Evolutionary conservation across 306 rosid genomes (phyloP).

Genomic region (Trifolium fragiferum): DNA sequence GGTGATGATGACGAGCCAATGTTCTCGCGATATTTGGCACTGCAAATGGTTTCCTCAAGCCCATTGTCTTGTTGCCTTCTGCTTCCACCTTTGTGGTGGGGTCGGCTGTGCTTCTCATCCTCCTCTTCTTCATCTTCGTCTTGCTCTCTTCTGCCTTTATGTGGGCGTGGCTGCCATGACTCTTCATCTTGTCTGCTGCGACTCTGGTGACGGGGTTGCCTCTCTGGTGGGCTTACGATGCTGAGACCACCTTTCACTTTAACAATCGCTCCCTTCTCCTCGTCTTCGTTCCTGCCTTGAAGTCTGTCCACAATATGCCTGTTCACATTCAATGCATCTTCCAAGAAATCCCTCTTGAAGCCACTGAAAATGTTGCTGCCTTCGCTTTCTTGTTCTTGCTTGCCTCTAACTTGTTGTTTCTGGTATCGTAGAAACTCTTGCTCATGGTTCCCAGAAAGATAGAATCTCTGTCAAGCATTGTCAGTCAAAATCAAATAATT

Average conservation of each 20-base stretch:
- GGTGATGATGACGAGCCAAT: constrained; percentile 50
- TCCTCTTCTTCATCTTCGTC: neutral
- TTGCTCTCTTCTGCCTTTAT: neutral
- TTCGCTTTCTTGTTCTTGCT: constrained; percentile 4
- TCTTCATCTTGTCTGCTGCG: neutral
- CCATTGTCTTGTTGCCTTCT: constrained; percentile 31
- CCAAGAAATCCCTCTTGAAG: constrained; percentile 41
- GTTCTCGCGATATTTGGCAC: constrained; percentile 46
- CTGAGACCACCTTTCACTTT: constrained; percentile 54
- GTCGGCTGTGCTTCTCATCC: neutral
- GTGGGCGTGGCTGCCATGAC: neutral
- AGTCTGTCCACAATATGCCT: constrained; percentile 43
- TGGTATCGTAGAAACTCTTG: constrained; percentile 40
- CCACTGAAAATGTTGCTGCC: constrained; percentile 57
- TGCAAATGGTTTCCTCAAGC: constrained; percentile 57
- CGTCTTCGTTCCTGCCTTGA: constrained; percentile 50
- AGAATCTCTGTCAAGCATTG: constrained; percentile 55
- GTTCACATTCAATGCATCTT: constrained; percentile 53
- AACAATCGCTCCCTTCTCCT: constrained; percentile 53
- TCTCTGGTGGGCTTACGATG: constrained; percentile 46
- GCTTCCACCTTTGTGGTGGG: neutral
- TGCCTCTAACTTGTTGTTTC: constrained; percentile 1
- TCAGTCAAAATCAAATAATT: neutral
- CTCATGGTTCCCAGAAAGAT: constrained; percentile 68
- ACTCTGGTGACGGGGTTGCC: neutral